Evolutionary conservation across 2,329 filamentous ascomycete species (phyloP).

Genomic region (Periconia sp.): DNA sequence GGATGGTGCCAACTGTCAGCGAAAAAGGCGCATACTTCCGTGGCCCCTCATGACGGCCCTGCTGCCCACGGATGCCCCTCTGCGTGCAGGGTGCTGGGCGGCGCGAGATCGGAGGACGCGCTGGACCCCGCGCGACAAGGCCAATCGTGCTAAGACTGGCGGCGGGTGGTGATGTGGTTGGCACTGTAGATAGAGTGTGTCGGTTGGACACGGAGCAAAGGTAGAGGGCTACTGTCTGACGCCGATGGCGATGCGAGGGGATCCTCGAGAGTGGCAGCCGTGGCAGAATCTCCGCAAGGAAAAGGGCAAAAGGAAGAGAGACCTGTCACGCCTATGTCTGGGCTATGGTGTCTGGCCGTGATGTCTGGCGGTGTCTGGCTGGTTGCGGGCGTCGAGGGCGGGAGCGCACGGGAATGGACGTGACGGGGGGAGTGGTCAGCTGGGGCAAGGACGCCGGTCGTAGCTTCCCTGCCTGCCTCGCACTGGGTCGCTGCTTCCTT

Average conservation of each 20-base stretch:
- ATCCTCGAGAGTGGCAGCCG: too few species aligned
- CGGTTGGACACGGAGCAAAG: conserved; percentile 36
- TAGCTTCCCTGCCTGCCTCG: conserved; percentile 8
- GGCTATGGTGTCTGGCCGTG: too few species aligned
- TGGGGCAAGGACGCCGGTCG: conserved; percentile 1
- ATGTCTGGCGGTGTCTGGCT: too few species aligned
- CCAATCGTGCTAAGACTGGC: conserved; percentile 35
- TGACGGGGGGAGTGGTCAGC: too few species aligned
- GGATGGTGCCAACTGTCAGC: conserved; percentile 7
- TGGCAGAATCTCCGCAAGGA: too few species aligned
- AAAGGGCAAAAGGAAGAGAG: too few species aligned
- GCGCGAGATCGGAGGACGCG: conserved; percentile 37
- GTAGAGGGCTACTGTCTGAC: background rate
- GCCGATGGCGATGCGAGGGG: conserved; percentile 1
- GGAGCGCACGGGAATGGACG: too few species aligned
- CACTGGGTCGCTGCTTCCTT: too few species aligned
- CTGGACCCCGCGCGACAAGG: conserved; percentile 33
- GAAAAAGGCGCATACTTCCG: conserved; percentile 6
- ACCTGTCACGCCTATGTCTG: too few species aligned
- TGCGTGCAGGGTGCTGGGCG: conserved; percentile 8
- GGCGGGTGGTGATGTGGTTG: conserved; percentile 35
- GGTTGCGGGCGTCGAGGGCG: too few species aligned
- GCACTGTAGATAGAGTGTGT: conserved; percentile 22
- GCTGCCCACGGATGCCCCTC: conserved; percentile 8
- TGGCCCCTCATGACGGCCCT: conserved; percentile 7